Evolutionary conservation across 805 yeast species (phyloP).

Genomic region (Metschnikowia proteae): DNA sequence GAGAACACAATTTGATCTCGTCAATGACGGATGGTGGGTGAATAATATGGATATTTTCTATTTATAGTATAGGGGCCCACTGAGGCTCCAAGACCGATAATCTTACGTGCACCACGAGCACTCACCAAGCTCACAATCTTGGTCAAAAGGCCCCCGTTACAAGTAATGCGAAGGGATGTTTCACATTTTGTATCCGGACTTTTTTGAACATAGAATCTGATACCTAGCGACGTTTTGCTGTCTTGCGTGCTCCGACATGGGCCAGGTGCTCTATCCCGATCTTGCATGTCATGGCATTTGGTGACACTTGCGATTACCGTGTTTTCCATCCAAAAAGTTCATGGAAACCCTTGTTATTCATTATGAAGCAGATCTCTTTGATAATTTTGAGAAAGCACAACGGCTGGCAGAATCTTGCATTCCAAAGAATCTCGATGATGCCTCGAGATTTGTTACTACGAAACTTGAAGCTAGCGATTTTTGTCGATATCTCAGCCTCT

Average conservation of each 20-base stretch:
- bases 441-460: slow-evolving; percentile 9
- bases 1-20: too few species aligned
- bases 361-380: slow-evolving; percentile 30
- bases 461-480: slow-evolving; percentile 14
- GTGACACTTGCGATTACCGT: slow-evolving; percentile 28
- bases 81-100: slow-evolving; percentile 23
- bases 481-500: slow-evolving; percentile 15
- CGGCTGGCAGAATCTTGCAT: slow-evolving; percentile 14
- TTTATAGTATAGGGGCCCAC: too few species aligned
- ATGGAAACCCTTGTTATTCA: slow-evolving; percentile 29
- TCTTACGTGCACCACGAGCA: slow-evolving; percentile 35
- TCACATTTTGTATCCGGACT: slow-evolving; percentile 43
- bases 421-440: slow-evolving; percentile 3
- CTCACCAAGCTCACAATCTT: slow-evolving; percentile 37
- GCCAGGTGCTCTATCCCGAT: slow-evolving; percentile 19
- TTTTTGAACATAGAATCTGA: slow-evolving; percentile 41
- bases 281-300: slow-evolving; percentile 21
- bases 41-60: too few species aligned
- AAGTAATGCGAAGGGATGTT: too few species aligned
- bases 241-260: slow-evolving; percentile 3
- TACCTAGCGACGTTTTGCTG: slow-evolving; percentile 17
- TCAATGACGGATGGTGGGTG: too few species aligned
- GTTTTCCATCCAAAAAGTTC: slow-evolving; percentile 21
- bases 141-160: slow-evolving; percentile 40
- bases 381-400: slow-evolving; percentile 18